Evolutionary conservation across 768 basidiomycete species (phyloP), one percentile per base, ranked within the genome.

Genomic region (Lactarius psammicola): DNA sequence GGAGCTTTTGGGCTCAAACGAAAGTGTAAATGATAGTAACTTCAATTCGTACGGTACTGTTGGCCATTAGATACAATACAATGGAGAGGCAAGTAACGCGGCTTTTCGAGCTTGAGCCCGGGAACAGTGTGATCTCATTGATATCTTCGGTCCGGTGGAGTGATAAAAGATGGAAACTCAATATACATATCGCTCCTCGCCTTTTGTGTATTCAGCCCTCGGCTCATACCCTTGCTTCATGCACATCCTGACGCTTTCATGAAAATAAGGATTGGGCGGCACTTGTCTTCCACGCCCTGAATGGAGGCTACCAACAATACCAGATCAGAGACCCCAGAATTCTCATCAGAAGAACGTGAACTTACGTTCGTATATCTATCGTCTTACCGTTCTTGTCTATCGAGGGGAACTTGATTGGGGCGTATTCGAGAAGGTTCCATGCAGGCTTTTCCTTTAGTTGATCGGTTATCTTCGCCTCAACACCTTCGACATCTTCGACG

Each of bases 191-290:
- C 3, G 30, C 15, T 40, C 28, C 4, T 26, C 17, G 5, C 10
- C 10, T 3, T 9, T 26, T 18, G 7, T n/a, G 36, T 56, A 56
- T 23, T 18, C 34, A 4, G 61, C 61, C 38, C 17, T 54, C 1
- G 62, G 53, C 26, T 31, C 31, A 54, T 62, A 62, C 26, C 26
- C 23, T 7, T 31, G 26, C 8, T 42, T 36, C 54, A 55, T 55
- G 28, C 33, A 30, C 1, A 28, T 10, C 8, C 4, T 10, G n/a
- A 62, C 61, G n/a, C 61, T 62, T 18, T 38, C 9, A 18, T 62
- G 61, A 28, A 62, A 62, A 8, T 26, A 20, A 5, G 62, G 54
- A 3, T 36, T 10, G 2, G 18, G 53, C 9, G 53, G 62, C 9
- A 56, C 4, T 7, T 4, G 15, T 42, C 62, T 26, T 33, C 62